A percentile compares a stretch with the other conserved stretches of the same genome.
Evolutionary conservation across 2,329 filamentous ascomycete genomes (phyloP).

Genomic region (Periconia sp.): DNA sequence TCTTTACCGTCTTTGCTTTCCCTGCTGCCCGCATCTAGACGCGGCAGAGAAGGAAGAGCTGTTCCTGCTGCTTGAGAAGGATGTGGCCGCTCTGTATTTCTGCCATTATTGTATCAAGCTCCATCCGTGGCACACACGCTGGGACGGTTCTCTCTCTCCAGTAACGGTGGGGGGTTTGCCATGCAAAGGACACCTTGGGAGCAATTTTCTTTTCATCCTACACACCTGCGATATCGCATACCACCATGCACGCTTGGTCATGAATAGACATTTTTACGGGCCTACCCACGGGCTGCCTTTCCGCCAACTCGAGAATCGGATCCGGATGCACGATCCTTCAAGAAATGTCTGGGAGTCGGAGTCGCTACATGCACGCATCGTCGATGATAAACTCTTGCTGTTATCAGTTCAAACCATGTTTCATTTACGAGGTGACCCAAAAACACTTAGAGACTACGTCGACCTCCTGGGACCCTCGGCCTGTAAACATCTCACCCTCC

Average conservation of each 20-base stretch:
- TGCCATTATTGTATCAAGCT: slow-evolving; percentile 25
- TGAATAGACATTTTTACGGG: slow-evolving; percentile 28
- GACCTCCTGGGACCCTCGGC: slow-evolving; percentile 4
- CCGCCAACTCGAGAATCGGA: slow-evolving; percentile 11
- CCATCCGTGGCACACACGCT: slow-evolving; percentile 23
- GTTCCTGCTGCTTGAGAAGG: slow-evolving; percentile 21
- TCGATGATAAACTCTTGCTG: slow-evolving; percentile 22
- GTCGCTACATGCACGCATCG: slow-evolving; percentile 20
- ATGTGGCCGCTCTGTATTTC: slow-evolving; percentile 18
- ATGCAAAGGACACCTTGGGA: neutral
- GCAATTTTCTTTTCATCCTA: slow-evolving; percentile 1
- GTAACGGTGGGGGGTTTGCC: slow-evolving; percentile 1
- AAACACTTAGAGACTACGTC: slow-evolving; percentile 15
- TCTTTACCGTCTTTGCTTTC: slow-evolving; percentile 17
- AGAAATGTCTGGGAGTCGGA: slow-evolving; percentile 4
- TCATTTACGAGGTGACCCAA: slow-evolving; percentile 15
- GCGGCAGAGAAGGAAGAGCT: slow-evolving; percentile 17
- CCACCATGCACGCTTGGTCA: slow-evolving; percentile 23
- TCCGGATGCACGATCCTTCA: neutral
- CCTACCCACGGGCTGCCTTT: slow-evolving; percentile 17
- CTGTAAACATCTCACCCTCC: slow-evolving; percentile 19
- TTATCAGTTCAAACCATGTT: slow-evolving; percentile 13
- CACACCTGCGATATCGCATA: slow-evolving; percentile 12
- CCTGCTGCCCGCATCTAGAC: slow-evolving; percentile 4
- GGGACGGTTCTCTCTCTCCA: slow-evolving; percentile 9